Percentiles rank a stretch among this genome's conserved stretches.
These are phyloP conservation scores for Beauveria caledonica DNA, from an alignment of 2,329 filamentous ascomycete species.

Conservation along the genomic window DNA sequence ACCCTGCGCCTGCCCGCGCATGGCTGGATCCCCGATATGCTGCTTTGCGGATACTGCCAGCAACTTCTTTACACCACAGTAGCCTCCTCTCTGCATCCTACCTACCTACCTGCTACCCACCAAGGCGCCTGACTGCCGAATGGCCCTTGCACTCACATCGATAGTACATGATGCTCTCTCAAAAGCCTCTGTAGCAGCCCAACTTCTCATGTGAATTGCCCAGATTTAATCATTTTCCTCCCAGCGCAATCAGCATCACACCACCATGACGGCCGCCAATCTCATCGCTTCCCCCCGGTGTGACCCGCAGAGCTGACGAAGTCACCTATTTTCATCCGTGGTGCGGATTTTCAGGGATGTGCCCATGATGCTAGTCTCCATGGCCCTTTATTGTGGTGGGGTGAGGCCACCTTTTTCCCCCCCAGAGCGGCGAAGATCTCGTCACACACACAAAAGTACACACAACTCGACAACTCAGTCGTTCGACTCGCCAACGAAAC, in stretches of 20 bases:
- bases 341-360: not conserved
- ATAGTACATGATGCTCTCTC: too few species aligned
- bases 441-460: not conserved
- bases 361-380: slow-evolving; percentile 2
- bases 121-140: too few species aligned
- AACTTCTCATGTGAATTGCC: too few species aligned
- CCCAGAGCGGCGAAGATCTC: not conserved
- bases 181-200: too few species aligned
- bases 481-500: not conserved
- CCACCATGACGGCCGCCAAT: too few species aligned
- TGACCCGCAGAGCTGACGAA: not conserved
- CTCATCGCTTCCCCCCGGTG: not conserved
- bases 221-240: too few species aligned
- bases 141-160: too few species aligned
- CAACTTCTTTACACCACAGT: not conserved
- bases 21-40: not conserved
- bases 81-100: not conserved
- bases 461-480: not conserved
- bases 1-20: not conserved
- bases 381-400: slow-evolving; percentile 3
- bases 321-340: not conserved
- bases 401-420: not conserved
- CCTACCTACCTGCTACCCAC: too few species aligned
- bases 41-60: not conserved
- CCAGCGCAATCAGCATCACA: too few species aligned